Evolutionary conservation across 805 yeast species (phyloP).

Genomic region (Saturnispora ahearnii): DNA sequence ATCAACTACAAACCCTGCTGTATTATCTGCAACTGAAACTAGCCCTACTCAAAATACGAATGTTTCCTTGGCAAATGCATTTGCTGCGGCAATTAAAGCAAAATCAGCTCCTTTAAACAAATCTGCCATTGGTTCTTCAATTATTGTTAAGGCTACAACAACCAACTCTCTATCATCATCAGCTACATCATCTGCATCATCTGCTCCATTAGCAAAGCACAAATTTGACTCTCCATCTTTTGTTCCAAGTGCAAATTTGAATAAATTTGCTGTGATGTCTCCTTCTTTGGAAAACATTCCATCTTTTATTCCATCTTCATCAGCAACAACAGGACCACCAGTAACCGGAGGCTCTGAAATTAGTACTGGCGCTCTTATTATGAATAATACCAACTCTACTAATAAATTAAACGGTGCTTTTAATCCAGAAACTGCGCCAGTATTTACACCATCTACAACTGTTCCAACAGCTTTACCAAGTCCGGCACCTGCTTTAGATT

Average conservation of each 20-base stretch:
- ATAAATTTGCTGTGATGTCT: slow-evolving; percentile 38
- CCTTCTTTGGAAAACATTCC: slow-evolving; percentile 42
- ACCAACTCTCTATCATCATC: neutral
- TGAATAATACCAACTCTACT: neutral
- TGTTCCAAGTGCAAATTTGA: slow-evolving; percentile 32
- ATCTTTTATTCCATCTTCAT: slow-evolving; percentile 36
- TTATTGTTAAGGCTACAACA: neutral
- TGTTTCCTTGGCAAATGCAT: slow-evolving; percentile 5
- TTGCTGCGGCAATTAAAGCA: slow-evolving; percentile 4
- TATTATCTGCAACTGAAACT: slow-evolving; percentile 6
- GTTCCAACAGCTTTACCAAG: slow-evolving; percentile 32
- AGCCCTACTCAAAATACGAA: slow-evolving; percentile 12
- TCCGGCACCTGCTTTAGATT: slow-evolving; percentile 23
- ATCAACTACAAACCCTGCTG: slow-evolving; percentile 1
- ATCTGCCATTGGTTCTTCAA: neutral
- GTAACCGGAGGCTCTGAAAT: slow-evolving; percentile 6
- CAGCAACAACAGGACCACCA: neutral
- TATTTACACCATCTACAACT: slow-evolving; percentile 25
- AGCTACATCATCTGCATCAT: neutral
- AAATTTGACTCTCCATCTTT: slow-evolving; percentile 49
- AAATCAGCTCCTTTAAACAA: slow-evolving; percentile 6
- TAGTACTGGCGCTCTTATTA: neutral
- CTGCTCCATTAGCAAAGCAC: slow-evolving; percentile 24
- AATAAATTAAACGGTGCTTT: slow-evolving; percentile 10
- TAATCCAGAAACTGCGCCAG: slow-evolving; percentile 27